Evolutionary conservation across 352 stramenopile species (phyloP).

Genomic region (Globisporangium nunn): DNA sequence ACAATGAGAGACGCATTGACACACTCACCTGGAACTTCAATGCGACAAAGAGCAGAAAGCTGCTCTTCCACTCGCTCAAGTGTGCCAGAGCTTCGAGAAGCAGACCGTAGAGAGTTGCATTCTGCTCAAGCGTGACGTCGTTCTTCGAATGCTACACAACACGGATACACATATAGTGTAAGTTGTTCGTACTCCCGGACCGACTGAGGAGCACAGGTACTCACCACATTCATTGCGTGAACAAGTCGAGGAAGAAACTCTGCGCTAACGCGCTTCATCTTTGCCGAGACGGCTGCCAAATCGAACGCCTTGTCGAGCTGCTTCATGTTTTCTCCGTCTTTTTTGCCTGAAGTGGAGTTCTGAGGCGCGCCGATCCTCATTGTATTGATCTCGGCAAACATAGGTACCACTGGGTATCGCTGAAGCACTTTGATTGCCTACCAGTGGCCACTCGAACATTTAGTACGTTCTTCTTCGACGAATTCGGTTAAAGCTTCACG

Average conservation of each 20-base stretch:
- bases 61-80: constrained; percentile 55
- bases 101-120: constrained; percentile 18
- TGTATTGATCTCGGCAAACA: constrained; percentile 41
- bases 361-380: constrained; percentile 24
- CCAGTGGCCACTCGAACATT: neutral
- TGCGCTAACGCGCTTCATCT: constrained; percentile 23
- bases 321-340: constrained; percentile 18
- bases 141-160: neutral
- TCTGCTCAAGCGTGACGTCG: constrained; percentile 12
- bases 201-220: neutral
- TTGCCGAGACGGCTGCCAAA: constrained; percentile 16
- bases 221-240: constrained; percentile 36
- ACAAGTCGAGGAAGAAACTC: constrained; percentile 30
- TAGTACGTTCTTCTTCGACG: neutral
- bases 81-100: constrained; percentile 25
- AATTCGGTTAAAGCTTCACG: constrained; percentile 2
- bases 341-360: constrained; percentile 10
- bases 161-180: neutral
- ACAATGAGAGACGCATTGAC: neutral
- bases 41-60: constrained; percentile 38
- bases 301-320: constrained; percentile 20
- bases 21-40: constrained; percentile 47
- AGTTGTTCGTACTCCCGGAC: neutral
- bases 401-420: constrained; percentile 41
- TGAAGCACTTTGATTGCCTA: constrained; percentile 34